Evolutionary conservation across 306 rosid species (phyloP).

Genomic region (Arachis hypogaea): DNA sequence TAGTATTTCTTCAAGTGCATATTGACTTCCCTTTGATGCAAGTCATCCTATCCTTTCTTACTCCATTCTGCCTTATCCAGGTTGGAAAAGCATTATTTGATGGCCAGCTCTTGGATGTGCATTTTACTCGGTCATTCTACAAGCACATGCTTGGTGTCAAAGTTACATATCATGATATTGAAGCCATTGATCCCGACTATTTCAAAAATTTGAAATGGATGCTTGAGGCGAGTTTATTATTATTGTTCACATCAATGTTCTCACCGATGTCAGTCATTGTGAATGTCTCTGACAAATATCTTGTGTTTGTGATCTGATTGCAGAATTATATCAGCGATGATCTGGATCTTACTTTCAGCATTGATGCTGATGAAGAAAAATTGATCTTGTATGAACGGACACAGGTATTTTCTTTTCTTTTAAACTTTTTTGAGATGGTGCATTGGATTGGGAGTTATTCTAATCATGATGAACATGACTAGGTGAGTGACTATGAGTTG

Average conservation of each 20-base stretch:
- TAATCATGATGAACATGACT: slow-evolving; percentile 43
- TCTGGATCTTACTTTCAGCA: slow-evolving; percentile 92
- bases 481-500: slow-evolving; percentile 98
- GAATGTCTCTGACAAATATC: slow-evolving; percentile 26
- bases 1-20: slow-evolving; percentile 46
- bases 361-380: slow-evolving; percentile 97
- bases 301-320: slow-evolving; percentile 34
- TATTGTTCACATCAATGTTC: neutral
- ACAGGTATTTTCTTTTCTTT: slow-evolving; percentile 59
- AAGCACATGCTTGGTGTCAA: slow-evolving; percentile 93
- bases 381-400: slow-evolving; percentile 87
- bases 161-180: slow-evolving; percentile 98
- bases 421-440: slow-evolving; percentile 25
- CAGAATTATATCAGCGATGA: slow-evolving; percentile 92
- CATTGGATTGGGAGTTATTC: slow-evolving; percentile 34
- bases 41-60: slow-evolving; percentile 39
- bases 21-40: slow-evolving; percentile 25
- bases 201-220: slow-evolving; percentile 95
- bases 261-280: slow-evolving; percentile 21
- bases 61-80: slow-evolving; percentile 49
- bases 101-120: slow-evolving; percentile 98
- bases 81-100: slow-evolving; percentile 99
- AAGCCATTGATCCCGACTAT: slow-evolving; percentile 98
- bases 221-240: slow-evolving; percentile 75
- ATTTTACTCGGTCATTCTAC: slow-evolving; percentile 99